These are phyloP conservation scores for Malus hybrid DNA, from an alignment of 331 rosid genomes.

Conservation along the genomic window DNA sequence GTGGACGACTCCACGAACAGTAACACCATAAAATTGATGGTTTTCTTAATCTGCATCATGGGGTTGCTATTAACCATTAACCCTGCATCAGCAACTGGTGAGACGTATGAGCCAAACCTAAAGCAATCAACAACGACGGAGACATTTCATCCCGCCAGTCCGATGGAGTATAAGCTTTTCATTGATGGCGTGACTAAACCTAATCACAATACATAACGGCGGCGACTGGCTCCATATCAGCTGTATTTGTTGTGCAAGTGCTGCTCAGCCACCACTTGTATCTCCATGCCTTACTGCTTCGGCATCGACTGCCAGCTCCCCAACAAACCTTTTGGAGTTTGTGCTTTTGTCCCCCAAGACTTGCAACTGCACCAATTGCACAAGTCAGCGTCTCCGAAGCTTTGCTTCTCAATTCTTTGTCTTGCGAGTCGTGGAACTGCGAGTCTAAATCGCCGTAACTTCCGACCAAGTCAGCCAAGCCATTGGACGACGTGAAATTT, in stretches of 20 bases:
- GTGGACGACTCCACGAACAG: constrained; percentile 4
- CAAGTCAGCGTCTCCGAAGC: neutral
- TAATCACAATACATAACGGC: neutral
- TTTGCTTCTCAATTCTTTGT: no score
- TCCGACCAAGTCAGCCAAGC: no score
- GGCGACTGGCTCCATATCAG: constrained; percentile 22
- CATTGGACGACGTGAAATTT: no score
- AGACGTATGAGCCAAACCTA: neutral
- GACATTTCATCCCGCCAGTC: neutral
- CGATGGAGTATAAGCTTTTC: constrained; percentile 4
- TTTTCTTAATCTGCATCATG: neutral
- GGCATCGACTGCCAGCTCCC: constrained; percentile 33
- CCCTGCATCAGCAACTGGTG: constrained; percentile 1
- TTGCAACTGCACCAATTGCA: constrained; percentile 27
- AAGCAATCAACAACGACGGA: neutral
- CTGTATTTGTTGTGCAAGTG: constrained; percentile 29
- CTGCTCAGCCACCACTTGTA: constrained; percentile 21
- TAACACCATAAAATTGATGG: neutral
- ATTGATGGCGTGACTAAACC: neutral
- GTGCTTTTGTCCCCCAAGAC: constrained; percentile 28
- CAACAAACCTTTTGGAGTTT: constrained; percentile 30
- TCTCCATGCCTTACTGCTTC: constrained; percentile 31
- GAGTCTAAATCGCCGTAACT: no score
- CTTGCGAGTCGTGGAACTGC: no score
- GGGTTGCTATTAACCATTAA: neutral